Conservation (phyloP, 2,329 filamentous ascomycete species). For the Ophiostoma ulmi region DNA sequence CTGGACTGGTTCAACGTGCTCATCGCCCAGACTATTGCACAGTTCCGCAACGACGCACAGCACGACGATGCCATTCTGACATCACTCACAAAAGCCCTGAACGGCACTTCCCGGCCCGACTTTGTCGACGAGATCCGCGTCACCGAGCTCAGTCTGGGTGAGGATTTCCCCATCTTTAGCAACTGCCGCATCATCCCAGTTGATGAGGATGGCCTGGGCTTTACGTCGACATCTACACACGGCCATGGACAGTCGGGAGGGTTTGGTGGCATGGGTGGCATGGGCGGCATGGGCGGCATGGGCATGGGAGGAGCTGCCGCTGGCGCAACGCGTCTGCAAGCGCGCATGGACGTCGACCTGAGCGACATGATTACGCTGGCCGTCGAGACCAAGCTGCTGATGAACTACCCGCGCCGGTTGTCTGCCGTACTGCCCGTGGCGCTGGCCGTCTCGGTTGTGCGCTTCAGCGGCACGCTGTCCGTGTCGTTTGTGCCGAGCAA, state of each 20-base stretch:
- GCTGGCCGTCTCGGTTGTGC: slow-evolving; percentile 81
- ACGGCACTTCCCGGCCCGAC: slow-evolving; percentile 78
- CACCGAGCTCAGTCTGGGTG: slow-evolving; percentile 87
- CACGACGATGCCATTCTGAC: slow-evolving; percentile 85
- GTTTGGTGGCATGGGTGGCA: background rate
- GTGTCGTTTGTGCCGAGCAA: slow-evolving; percentile 85
- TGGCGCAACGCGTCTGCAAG: slow-evolving; percentile 67
- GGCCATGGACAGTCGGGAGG: background rate
- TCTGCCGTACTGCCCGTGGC: slow-evolving; percentile 89
- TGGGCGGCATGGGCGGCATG: background rate
- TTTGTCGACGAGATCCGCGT: slow-evolving; percentile 92
- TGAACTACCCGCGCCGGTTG: slow-evolving; percentile 90
- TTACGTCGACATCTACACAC: slow-evolving; percentile 27
- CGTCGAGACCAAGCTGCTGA: slow-evolving; percentile 84
- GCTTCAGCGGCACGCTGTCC: slow-evolving; percentile 90
- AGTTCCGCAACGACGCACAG: slow-evolving; percentile 87
- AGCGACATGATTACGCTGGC: slow-evolving; percentile 94
- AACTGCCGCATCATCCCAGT: slow-evolving; percentile 95
- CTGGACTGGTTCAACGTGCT: slow-evolving; percentile 99
- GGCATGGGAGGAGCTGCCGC: slow-evolving; percentile 32
- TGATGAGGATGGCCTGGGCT: slow-evolving; percentile 64
- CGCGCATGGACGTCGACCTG: slow-evolving; percentile 93
- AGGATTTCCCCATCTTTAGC: slow-evolving; percentile 98
- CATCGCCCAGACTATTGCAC: slow-evolving; percentile 91
- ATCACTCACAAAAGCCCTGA: slow-evolving; percentile 78